Conservation (phyloP, 768 basidiomycete species). For the Kwoniella europaea region DNA sequence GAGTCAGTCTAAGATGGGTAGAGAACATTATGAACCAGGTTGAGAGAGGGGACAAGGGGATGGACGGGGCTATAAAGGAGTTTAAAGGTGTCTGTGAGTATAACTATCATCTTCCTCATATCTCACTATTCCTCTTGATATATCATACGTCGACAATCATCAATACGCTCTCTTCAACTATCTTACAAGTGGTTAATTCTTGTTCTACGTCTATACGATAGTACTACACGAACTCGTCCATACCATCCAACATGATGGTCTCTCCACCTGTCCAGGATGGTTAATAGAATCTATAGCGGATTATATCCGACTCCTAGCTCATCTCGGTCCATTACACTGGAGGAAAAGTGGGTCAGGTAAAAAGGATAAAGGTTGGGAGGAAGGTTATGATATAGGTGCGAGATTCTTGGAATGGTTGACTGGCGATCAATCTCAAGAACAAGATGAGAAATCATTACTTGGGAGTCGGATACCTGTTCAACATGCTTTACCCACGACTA, state of each 20-base stretch:
- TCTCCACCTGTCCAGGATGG: constrained; percentile 40
- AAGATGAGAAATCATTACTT: neutral
- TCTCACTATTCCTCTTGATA: neutral
- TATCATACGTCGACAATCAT: neutral
- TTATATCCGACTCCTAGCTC: constrained; percentile 35
- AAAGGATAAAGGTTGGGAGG: constrained; percentile 45
- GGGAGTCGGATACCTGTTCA: neutral
- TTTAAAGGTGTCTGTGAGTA: constrained; percentile 52
- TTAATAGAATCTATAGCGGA: constrained; percentile 49
- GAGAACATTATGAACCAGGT: constrained; percentile 33
- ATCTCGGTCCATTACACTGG: constrained; percentile 45
- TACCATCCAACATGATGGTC: constrained; percentile 47
- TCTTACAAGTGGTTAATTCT: neutral
- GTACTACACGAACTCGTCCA: constrained; percentile 51
- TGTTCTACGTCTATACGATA: neutral
- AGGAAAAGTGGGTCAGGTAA: constrained; percentile 36
- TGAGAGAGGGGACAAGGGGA: constrained; percentile 21
- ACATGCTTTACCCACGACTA: neutral
- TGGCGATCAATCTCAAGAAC: constrained; percentile 1
- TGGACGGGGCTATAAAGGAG: constrained; percentile 36
- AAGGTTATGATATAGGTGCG: constrained; percentile 47
- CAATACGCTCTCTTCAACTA: neutral
- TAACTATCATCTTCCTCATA: neutral
- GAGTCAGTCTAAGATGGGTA: constrained; percentile 41
- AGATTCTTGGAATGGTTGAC: constrained; percentile 42